Percentiles rank a stretch among this genome's conserved stretches.
Conservation (phyloP, 805 yeast species). For the Hanseniaspora guilliermondii region DNA sequence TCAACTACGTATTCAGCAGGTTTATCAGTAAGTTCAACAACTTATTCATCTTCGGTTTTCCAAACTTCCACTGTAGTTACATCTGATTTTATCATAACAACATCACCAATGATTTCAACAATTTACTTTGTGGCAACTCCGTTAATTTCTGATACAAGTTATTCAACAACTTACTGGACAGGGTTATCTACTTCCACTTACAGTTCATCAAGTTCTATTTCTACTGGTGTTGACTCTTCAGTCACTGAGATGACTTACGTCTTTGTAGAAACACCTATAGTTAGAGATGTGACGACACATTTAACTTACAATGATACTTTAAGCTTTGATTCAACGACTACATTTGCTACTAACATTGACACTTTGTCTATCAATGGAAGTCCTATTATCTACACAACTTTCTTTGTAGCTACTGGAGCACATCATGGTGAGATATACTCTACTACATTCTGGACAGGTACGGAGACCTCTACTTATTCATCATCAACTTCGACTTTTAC, state of each 20-base stretch:
- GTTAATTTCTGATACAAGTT: not conserved
- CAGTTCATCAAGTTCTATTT: not conserved
- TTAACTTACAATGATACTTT: not conserved
- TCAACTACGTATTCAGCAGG: conserved; percentile 2
- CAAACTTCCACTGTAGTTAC: not conserved
- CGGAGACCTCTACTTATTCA: conserved; percentile 15
- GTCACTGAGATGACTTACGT: conserved; percentile 1
- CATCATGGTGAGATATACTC: conserved; percentile 3
- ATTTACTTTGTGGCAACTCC: conserved; percentile 16
- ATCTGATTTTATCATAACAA: not conserved
- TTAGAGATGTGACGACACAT: not conserved
- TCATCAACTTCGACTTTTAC: conserved; percentile 11
- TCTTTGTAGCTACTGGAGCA: conserved; percentile 12
- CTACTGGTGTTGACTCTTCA: conserved; percentile 13
- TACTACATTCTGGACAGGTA: conserved; percentile 15
- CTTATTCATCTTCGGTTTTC: conserved; percentile 5
- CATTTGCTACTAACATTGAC: conserved; percentile 5
- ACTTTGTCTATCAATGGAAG: conserved; percentile 1
- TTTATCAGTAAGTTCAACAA: conserved; percentile 2
- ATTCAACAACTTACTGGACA: conserved; percentile 5
- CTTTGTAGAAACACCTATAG: conserved; percentile 13
- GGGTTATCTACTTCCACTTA: conserved; percentile 13
- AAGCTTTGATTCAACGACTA: not conserved
- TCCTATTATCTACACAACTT: conserved; percentile 8
- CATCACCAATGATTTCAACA: conserved; percentile 12